Base-by-base conservation (phyloP, 768 basidiomycete species). In the Lentinus tigrinus region DNA sequence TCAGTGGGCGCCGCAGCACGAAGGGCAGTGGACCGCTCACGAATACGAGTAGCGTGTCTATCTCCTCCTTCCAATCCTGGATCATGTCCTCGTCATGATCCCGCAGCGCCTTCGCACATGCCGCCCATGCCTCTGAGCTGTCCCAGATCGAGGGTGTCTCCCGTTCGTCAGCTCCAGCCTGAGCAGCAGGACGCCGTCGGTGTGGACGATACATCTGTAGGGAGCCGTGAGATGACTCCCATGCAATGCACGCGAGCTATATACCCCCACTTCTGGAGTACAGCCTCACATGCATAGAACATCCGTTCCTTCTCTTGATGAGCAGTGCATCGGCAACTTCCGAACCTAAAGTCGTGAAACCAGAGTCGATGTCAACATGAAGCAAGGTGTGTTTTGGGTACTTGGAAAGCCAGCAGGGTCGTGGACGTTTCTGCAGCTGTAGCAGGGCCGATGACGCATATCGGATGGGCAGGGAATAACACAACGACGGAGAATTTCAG, bases 41-140 rank as follows among this genome's bases (percentile, higher is more conserved):
- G 34, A 66, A 65, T 13, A 68, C 62, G 9, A 68, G 60, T 34
- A 65, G 54, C 28, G 65, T 63, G 50, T 68, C 65, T 19, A 68
- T 66, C 40, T 64, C 63, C 24, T 64, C 61, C 34, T 68, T 66
- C 65, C 67, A 66, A 11, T 52, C 57, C 34, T 60, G 47, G 14
- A 66, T 50, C 37, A 59, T 57, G 27, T 50, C 55, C 37, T 64
- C 63, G 46, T 64, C 65, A 23, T 64, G 60, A 23, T 58, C 57
- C 27, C 60, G 50, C 36, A 66, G 27, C 3, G 52, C 60, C 42
- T 64, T 56, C 14, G 63, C 61, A 27, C 65, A 66, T 13, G 49
- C 63, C 9, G 60, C 54, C 65, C 63, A 66, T 24, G 63, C 63
- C n/a, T 52, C 60, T 7, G 62, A 60, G 28, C 50, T 63, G 26